Conservation (phyloP, 768 basidiomycete genomes). For the Phallus indusiatus region DNA sequence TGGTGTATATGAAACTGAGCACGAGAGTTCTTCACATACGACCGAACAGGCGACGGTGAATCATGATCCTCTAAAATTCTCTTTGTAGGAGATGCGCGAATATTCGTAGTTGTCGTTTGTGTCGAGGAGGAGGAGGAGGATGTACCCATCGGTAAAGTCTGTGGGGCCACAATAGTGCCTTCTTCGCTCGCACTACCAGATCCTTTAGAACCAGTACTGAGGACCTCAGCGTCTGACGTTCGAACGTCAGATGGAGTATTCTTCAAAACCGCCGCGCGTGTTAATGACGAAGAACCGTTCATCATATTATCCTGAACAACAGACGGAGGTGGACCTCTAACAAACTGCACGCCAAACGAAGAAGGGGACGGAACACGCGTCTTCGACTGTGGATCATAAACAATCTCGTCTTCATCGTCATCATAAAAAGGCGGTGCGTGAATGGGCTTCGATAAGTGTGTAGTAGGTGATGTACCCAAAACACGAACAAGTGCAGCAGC, state of each 20-base stretch:
- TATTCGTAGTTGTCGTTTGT: not conserved
- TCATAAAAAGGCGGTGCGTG: constrained; percentile 2
- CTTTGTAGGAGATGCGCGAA: not conserved
- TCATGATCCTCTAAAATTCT: not conserved
- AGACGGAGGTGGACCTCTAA: not conserved
- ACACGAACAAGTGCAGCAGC: not conserved
- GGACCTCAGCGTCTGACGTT: not conserved
- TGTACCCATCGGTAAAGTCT: not conserved
- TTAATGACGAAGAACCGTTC: not conserved
- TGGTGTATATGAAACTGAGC: not conserved
- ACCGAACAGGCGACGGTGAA: not conserved
- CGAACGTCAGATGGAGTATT: not conserved
- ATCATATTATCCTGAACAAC: not conserved
- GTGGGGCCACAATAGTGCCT: constrained; percentile 1
- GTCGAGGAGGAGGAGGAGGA: too few relatives aligned
- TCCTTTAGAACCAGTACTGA: constrained; percentile 1
- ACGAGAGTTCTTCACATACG: not conserved
- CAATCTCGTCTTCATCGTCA: not conserved
- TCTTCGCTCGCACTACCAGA: constrained; percentile 6
- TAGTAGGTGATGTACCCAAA: not conserved
- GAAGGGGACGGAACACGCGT: not conserved
- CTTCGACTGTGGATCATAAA: not conserved
- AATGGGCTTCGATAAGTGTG: not conserved
- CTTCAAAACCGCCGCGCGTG: not conserved
- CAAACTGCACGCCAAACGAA: not conserved